Evolutionary conservation across 2,329 filamentous ascomycete species (phyloP).

Genomic region (Epicoccum sorghinum): DNA sequence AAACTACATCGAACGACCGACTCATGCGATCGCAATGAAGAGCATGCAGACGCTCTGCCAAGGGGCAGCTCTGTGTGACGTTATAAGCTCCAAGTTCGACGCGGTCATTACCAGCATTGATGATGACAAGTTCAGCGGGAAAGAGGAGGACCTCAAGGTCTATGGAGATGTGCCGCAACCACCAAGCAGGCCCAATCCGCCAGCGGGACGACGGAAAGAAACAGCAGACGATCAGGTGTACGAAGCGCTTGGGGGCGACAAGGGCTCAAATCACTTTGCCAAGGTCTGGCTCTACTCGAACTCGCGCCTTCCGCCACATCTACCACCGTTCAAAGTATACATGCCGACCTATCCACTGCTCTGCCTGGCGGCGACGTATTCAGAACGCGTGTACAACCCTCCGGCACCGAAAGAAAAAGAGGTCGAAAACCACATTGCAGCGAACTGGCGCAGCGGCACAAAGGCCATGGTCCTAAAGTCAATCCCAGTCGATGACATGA

Average conservation of each 20-base stretch:
- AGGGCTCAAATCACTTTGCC: slow-evolving; percentile 59
- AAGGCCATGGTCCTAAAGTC: slow-evolving; percentile 88
- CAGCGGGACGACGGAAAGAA: slow-evolving; percentile 19
- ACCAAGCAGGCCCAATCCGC: slow-evolving; percentile 23
- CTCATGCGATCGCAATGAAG: slow-evolving; percentile 37
- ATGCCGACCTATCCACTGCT: slow-evolving; percentile 78
- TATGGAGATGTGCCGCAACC: slow-evolving; percentile 21
- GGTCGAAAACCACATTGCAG: slow-evolving; percentile 70
- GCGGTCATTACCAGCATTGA: slow-evolving; percentile 75
- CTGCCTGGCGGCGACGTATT: slow-evolving; percentile 79
- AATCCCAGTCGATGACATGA: slow-evolving; percentile 75
- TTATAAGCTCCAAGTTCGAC: slow-evolving; percentile 68
- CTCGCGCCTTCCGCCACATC: slow-evolving; percentile 70
- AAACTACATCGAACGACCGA: slow-evolving; percentile 39
- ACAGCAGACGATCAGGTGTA: slow-evolving; percentile 22
- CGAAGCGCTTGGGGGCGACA: slow-evolving; percentile 22
- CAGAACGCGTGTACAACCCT: slow-evolving; percentile 72
- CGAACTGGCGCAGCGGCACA: slow-evolving; percentile 75
- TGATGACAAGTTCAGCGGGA: slow-evolving; percentile 60
- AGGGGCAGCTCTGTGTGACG: slow-evolving; percentile 59
- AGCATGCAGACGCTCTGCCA: slow-evolving; percentile 48
- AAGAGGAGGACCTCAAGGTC: slow-evolving; percentile 59
- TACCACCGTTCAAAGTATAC: slow-evolving; percentile 74
- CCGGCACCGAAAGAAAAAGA: slow-evolving; percentile 62
- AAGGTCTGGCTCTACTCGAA: slow-evolving; percentile 83